phyloP scores from a whole-genome alignment of 352 stramenopile genomes.

The Phytopythium ostracodes region DNA sequence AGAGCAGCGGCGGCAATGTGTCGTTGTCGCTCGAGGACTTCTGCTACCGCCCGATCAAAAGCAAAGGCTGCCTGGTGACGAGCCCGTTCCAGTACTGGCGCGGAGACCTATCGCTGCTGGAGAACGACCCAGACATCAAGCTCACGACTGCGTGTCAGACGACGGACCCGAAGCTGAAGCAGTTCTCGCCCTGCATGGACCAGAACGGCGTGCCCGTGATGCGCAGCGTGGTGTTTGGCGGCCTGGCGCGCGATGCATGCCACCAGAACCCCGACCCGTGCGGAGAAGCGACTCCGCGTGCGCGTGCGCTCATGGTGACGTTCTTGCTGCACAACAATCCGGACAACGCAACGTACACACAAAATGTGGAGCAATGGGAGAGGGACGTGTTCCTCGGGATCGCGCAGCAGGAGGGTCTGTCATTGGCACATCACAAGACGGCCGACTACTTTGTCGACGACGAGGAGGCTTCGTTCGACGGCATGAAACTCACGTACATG shows the following conservation, averaged over 20 bases:
- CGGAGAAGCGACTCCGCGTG: slow-evolving; percentile 66
- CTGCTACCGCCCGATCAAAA: slow-evolving; percentile 73
- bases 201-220: slow-evolving; percentile 89
- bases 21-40: slow-evolving; percentile 60
- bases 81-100: slow-evolving; percentile 84
- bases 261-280: slow-evolving; percentile 83
- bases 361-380: slow-evolving; percentile 76
- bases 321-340: slow-evolving; percentile 83
- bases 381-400: slow-evolving; percentile 66
- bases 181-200: slow-evolving; percentile 80
- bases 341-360: slow-evolving; percentile 71
- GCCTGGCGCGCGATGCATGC: slow-evolving; percentile 51
- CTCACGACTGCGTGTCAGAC: slow-evolving; percentile 88
- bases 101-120: slow-evolving; percentile 48
- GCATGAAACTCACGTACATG: slow-evolving; percentile 85
- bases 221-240: slow-evolving; percentile 86
- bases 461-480: slow-evolving; percentile 15
- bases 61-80: slow-evolving; percentile 78
- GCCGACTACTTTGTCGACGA: slow-evolving; percentile 22
- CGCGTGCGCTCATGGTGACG: slow-evolving; percentile 81
- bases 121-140: slow-evolving; percentile 74
- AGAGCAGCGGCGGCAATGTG: slow-evolving; percentile 17
- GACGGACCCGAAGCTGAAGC: slow-evolving; percentile 40
- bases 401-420: slow-evolving; percentile 11
- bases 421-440: slow-evolving; percentile 10